phyloP scores from a whole-genome alignment of 257 asterid species.

The Henckelia pumila region DNA sequence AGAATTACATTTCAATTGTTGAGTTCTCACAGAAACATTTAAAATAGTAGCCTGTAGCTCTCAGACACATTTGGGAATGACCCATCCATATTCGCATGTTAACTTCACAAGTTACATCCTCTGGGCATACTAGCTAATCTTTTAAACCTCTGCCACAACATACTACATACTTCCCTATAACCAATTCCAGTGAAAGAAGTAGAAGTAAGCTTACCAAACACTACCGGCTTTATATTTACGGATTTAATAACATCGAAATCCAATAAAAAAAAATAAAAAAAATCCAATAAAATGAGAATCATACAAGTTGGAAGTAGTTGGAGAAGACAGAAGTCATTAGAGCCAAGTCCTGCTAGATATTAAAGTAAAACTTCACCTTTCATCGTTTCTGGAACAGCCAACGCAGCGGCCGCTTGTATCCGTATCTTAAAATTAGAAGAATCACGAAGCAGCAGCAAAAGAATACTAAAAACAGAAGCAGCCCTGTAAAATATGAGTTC shows the following conservation, averaged over 20 bases:
- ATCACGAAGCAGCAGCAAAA: conserved; percentile 80
- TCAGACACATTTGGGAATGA: conserved; percentile 2
- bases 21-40: neutral
- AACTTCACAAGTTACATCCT: conserved; percentile 5
- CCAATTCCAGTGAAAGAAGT: conserved; percentile 14
- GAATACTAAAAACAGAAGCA: conserved; percentile 78
- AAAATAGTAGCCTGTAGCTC: neutral
- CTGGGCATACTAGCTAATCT: neutral
- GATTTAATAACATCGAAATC: neutral
- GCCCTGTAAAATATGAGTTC: conserved; percentile 60
- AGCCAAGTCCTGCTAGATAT: conserved; percentile 18
- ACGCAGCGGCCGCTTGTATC: conserved; percentile 98
- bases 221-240: neutral
- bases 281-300: conserved; percentile 3
- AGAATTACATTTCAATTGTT: neutral
- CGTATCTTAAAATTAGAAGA: conserved; percentile 90
- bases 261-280: no score
- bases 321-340: conserved; percentile 15
- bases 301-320: conserved; percentile 7
- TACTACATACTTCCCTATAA: neutral
- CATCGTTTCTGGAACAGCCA: conserved; percentile 84
- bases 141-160: neutral
- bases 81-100: neutral
- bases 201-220: neutral
- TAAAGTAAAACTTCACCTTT: conserved; percentile 46